Evolutionary conservation across 2,329 filamentous ascomycete genomes (phyloP).

Genomic region (Chaetomium olivaceum): DNA sequence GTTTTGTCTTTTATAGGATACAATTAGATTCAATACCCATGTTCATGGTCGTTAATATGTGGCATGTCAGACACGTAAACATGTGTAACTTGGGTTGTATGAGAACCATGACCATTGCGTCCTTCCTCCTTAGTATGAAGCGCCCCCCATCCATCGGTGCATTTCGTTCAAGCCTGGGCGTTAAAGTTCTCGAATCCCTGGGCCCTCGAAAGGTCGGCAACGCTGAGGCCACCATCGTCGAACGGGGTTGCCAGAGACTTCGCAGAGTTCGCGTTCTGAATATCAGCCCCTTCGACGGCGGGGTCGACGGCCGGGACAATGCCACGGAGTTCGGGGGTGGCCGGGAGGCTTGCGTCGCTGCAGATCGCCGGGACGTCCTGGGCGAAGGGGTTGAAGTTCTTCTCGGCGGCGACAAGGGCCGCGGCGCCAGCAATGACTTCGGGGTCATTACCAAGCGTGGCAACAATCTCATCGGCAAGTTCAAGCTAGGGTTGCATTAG

Average conservation of each 20-base stretch:
- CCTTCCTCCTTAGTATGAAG: background rate
- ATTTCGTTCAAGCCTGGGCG: conserved; percentile 28
- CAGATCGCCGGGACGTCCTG: conserved; percentile 63
- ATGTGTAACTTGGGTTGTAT: background rate
- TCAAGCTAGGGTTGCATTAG: conserved; percentile 49
- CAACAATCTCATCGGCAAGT: conserved; percentile 65
- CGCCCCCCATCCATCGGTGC: background rate
- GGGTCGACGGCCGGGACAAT: conserved; percentile 69
- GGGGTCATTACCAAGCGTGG: conserved; percentile 59
- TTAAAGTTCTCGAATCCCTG: conserved; percentile 66
- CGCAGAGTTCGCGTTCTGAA: conserved; percentile 61
- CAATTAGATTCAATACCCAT: background rate
- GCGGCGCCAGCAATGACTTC: conserved; percentile 62
- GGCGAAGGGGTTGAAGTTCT: conserved; percentile 71
- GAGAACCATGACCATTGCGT: background rate
- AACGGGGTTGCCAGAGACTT: conserved; percentile 56
- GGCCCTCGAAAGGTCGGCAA: conserved; percentile 63
- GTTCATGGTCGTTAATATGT: background rate
- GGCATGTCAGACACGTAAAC: background rate
- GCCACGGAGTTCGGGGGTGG: conserved; percentile 61
- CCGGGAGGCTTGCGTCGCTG: conserved; percentile 62
- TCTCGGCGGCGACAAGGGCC: conserved; percentile 65
- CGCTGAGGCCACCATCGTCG: conserved; percentile 60
- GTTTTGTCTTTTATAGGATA: background rate
- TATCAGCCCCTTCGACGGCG: conserved; percentile 55